Evolutionary conservation across 2,329 filamentous ascomycete genomes (phyloP).

Genomic region (Penicillium sp.): DNA sequence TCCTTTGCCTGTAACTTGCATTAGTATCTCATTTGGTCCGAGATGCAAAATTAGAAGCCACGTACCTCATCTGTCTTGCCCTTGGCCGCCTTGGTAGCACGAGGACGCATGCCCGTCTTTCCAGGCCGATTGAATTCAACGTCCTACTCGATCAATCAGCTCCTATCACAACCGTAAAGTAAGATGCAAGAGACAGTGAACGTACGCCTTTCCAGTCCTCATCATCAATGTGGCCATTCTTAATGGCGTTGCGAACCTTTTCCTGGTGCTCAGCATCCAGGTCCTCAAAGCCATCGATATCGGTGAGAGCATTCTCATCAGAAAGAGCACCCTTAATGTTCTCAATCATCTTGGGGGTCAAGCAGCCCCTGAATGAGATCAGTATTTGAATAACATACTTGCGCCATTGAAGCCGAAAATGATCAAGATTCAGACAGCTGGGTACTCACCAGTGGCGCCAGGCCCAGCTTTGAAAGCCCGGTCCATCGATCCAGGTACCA

Average conservation of each 20-base stretch:
- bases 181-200: neutral
- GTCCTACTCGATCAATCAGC: constrained; percentile 53
- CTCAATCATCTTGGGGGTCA: constrained; percentile 69
- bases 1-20: constrained; percentile 2
- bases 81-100: constrained; percentile 12
- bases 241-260: constrained; percentile 69
- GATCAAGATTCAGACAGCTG: neutral
- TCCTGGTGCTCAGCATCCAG: constrained; percentile 63
- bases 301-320: constrained; percentile 56
- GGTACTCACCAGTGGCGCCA: constrained; percentile 83
- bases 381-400: neutral
- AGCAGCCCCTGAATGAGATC: constrained; percentile 68
- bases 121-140: constrained; percentile 68
- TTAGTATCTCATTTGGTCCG: neutral
- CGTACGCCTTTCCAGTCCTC: constrained; percentile 87
- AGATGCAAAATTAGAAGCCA: neutral
- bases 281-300: constrained; percentile 79
- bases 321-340: constrained; percentile 51
- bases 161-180: neutral
- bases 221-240: constrained; percentile 74
- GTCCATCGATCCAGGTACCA: constrained; percentile 65
- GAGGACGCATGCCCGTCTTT: constrained; percentile 57
- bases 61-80: constrained; percentile 7
- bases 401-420: neutral
- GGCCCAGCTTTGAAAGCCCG: constrained; percentile 60